phyloP scores from a whole-genome alignment of 75 land plant genomes.

The Selaginella tamariscina region DNA sequence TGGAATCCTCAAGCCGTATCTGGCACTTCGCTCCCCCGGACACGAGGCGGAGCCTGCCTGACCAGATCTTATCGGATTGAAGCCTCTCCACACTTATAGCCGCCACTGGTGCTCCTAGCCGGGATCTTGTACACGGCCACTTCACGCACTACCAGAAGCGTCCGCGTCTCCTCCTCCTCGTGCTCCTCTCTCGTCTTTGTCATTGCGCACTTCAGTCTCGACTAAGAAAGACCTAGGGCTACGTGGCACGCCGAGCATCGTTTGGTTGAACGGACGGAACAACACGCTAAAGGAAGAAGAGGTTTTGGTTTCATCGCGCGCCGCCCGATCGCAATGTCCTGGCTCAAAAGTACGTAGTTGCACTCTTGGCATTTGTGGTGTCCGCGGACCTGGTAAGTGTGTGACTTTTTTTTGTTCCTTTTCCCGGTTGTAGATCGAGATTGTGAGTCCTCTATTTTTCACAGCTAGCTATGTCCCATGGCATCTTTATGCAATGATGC shows the following conservation, averaged over 20 bases:
- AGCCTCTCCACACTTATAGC: conserved; percentile 99
- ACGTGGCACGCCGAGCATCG: too few species aligned
- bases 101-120: conserved; percentile 78
- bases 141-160: conserved; percentile 88
- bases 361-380: conserved; percentile 21
- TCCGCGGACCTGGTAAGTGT: conserved; percentile 20
- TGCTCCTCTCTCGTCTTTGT: conserved; percentile 26
- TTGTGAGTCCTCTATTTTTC: conserved; percentile 26
- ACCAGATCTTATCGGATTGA: conserved; percentile 98
- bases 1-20: conserved; percentile 91
- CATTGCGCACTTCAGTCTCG: too few species aligned
- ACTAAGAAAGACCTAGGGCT: background rate
- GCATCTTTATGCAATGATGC: conserved; percentile 32
- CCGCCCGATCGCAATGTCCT: too few species aligned
- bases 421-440: conserved; percentile 32
- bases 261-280: too few species aligned
- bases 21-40: conserved; percentile 78
- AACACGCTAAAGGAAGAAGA: too few species aligned
- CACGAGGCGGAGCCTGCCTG: conserved; percentile 80
- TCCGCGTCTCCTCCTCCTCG: conserved; percentile 75
- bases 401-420: background rate
- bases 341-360: conserved; percentile 24
- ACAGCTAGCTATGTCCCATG: conserved; percentile 30
- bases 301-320: too few species aligned
- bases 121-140: conserved; percentile 95